Conservation (phyloP, 2,329 filamentous ascomycete species). For the Alternaria ventricosa region DNA sequence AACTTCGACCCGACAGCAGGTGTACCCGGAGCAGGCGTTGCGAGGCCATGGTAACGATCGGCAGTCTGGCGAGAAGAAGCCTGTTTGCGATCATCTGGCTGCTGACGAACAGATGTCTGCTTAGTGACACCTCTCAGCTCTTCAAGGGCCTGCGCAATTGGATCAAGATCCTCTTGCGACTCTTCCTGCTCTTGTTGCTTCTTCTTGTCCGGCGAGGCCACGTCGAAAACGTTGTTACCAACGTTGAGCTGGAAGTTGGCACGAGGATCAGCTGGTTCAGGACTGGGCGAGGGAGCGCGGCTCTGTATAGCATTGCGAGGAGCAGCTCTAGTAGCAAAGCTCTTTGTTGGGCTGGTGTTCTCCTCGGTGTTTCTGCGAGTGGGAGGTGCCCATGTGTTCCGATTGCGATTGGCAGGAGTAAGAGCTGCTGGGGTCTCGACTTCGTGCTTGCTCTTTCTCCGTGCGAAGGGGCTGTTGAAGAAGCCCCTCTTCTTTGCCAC, state of each 20-base stretch:
- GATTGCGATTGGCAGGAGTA: constrained; percentile 47
- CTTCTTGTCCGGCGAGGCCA: constrained; percentile 75
- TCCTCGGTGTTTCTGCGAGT: constrained; percentile 48
- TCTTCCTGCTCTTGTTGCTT: constrained; percentile 51
- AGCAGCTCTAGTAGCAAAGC: constrained; percentile 34
- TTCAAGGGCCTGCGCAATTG: constrained; percentile 89
- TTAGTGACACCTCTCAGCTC: constrained; percentile 90
- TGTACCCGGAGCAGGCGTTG: constrained; percentile 71
- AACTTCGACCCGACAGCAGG: constrained; percentile 49
- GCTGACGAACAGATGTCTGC: constrained; percentile 78
- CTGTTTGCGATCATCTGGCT: constrained; percentile 79
- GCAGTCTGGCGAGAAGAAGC: constrained; percentile 86
- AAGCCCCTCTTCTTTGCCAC: constrained; percentile 80
- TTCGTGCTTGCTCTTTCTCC: constrained; percentile 83
- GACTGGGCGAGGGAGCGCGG: constrained; percentile 52
- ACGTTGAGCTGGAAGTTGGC: constrained; percentile 93
- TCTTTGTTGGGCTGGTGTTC: constrained; percentile 54
- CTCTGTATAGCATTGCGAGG: constrained; percentile 37
- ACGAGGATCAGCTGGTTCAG: constrained; percentile 86
- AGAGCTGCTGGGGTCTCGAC: constrained; percentile 63
- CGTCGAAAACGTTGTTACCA: constrained; percentile 94
- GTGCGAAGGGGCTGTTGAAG: constrained; percentile 88
- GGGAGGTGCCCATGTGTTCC: constrained; percentile 62
- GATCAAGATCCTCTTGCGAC: constrained; percentile 72
- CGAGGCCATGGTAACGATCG: constrained; percentile 91